Conservation (phyloP, 192 early-diverging fungal genomes). For the Coemansia reversa region DNA sequence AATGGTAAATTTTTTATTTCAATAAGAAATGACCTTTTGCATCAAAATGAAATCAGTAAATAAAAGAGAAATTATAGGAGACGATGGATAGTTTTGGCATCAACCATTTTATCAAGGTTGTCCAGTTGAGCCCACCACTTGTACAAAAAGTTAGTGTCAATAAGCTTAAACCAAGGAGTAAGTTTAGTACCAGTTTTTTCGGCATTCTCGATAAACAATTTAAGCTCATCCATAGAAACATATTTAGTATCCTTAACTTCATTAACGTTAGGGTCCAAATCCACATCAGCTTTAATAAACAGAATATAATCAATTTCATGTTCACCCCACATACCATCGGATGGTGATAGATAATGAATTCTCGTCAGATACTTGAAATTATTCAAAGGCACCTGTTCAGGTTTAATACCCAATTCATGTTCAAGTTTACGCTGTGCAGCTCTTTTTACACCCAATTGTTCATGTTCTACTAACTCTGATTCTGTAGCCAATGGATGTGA, state of each 20-base stretch:
- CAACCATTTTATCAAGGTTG: constrained; percentile 59
- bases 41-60: too few species aligned
- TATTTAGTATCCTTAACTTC: constrained; percentile 84
- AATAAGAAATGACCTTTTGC: too few species aligned
- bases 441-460: constrained; percentile 78
- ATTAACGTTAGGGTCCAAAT: constrained; percentile 78
- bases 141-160: constrained; percentile 90
- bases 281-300: constrained; percentile 77
- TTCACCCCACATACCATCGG: constrained; percentile 97
- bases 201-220: constrained; percentile 65
- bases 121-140: constrained; percentile 94
- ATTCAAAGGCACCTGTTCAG: constrained; percentile 77
- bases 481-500: constrained; percentile 87
- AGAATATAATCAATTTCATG: constrained; percentile 98
- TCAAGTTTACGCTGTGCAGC: constrained; percentile 93
- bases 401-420: constrained; percentile 91
- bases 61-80: constrained; percentile 16
- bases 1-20: too few species aligned
- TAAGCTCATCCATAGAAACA: constrained; percentile 81
- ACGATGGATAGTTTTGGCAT: constrained; percentile 70
- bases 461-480: constrained; percentile 75
- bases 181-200: constrained; percentile 60
- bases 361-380: constrained; percentile 86
- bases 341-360: constrained; percentile 96
- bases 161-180: constrained; percentile 97